Conservation (phyloP, 1,284 basidiomycete species). For the Ustilago trichophora region DNA sequence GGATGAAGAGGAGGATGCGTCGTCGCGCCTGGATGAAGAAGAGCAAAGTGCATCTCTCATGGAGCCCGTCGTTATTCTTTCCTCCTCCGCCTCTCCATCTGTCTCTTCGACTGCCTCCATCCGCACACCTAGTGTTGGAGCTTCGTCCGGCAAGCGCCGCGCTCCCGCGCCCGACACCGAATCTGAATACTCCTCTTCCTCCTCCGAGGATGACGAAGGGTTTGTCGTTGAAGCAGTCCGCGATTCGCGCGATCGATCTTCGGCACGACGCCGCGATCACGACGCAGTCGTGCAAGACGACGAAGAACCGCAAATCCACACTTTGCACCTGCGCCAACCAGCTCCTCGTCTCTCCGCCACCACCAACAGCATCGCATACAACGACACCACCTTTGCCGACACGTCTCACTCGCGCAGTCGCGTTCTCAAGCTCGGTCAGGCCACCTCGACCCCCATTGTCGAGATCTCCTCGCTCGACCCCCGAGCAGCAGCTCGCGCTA, state of each 20-base stretch:
- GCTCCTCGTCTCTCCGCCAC: background rate
- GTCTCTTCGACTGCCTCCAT: background rate
- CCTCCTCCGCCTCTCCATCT: conserved; percentile 13
- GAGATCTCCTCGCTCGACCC: conserved; percentile 59
- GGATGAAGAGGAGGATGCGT: conserved; percentile 8
- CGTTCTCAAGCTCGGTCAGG: conserved; percentile 48
- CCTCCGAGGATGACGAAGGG: conserved; percentile 4
- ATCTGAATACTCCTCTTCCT: background rate
- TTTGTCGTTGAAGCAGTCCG: conserved; percentile 21
- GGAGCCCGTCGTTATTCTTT: conserved; percentile 17
- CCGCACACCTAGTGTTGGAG: background rate
- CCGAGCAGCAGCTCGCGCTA: conserved; percentile 53
- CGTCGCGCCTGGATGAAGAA: conserved; percentile 14
- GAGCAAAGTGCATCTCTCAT: conserved; percentile 6
- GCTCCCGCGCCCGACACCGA: background rate
- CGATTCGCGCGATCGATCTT: conserved; percentile 21
- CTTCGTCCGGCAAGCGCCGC: background rate
- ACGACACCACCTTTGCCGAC: conserved; percentile 6
- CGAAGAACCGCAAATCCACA: conserved; percentile 36
- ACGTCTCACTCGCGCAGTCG: conserved; percentile 45
- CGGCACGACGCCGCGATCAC: conserved; percentile 7
- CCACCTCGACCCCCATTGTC: conserved; percentile 52
- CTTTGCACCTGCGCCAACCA: conserved; percentile 33
- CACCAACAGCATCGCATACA: background rate
- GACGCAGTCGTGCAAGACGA: background rate